These are phyloP conservation scores for Schizochytrium sp. DNA, from an alignment of 108 stramenopile species.

Conservation along the genomic window DNA sequence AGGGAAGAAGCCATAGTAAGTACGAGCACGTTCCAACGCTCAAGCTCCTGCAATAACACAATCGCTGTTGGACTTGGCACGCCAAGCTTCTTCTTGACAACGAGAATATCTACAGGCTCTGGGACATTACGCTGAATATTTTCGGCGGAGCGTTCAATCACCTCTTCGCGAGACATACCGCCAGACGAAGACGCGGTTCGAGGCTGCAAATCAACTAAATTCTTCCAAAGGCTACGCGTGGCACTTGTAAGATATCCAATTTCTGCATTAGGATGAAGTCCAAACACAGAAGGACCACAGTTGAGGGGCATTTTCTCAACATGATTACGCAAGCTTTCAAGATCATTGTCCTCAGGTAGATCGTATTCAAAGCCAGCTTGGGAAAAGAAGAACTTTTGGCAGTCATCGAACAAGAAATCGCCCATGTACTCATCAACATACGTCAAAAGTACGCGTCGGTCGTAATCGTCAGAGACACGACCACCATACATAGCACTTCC, in stretches of 20 bases:
- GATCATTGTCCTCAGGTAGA: conserved; percentile 67
- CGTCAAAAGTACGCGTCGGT: conserved; percentile 78
- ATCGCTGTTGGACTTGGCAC: conserved; percentile 74
- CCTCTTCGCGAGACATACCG: conserved; percentile 77
- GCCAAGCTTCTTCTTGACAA: conserved; percentile 61
- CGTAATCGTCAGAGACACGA: conserved; percentile 81
- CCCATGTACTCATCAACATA: conserved; percentile 84
- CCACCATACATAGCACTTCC: conserved; percentile 85
- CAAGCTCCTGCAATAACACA: conserved; percentile 81
- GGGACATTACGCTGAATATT: conserved; percentile 78
- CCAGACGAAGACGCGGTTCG: conserved; percentile 69
- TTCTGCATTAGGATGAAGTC: conserved; percentile 83
- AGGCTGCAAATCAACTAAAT: conserved; percentile 78
- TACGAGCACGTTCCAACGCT: conserved; percentile 80
- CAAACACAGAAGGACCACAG: conserved; percentile 81
- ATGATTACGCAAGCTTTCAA: conserved; percentile 70
- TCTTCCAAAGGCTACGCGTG: conserved; percentile 76
- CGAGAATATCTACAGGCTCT: conserved; percentile 63
- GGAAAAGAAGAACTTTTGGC: conserved; percentile 80
- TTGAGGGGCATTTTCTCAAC: conserved; percentile 78
- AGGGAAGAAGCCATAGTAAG: conserved; percentile 75
- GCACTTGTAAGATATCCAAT: conserved; percentile 80
- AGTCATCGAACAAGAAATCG: conserved; percentile 81
- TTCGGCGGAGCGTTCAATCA: conserved; percentile 69
- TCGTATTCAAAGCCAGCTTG: conserved; percentile 78